These are phyloP conservation scores for Cyberlindnera galapagoensis DNA, from an alignment of 805 yeast genomes.

Conservation along the genomic window DNA sequence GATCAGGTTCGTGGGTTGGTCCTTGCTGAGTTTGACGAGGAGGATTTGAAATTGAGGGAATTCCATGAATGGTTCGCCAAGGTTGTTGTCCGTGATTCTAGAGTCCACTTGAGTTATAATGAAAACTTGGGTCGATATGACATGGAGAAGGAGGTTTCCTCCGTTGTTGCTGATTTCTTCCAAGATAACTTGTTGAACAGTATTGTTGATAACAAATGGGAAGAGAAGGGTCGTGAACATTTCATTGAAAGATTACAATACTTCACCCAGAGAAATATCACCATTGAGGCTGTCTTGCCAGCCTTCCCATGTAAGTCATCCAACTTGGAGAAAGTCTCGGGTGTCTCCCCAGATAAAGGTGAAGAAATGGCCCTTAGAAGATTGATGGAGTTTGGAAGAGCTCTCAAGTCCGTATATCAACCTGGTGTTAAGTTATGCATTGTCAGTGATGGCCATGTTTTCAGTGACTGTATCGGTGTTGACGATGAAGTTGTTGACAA, in stretches of 20 bases:
- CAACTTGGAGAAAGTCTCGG: slow-evolving; percentile 45
- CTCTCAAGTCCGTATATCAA: slow-evolving; percentile 35
- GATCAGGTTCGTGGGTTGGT: slow-evolving; percentile 33
- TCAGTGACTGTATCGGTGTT: slow-evolving; percentile 58
- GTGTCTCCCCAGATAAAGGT: slow-evolving; percentile 48
- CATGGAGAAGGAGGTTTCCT: slow-evolving; percentile 20
- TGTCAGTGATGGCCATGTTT: slow-evolving; percentile 61
- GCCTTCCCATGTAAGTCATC: slow-evolving; percentile 64
- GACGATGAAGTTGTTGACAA: slow-evolving; percentile 47
- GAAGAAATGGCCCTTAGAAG: slow-evolving; percentile 37
- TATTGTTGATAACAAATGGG: slow-evolving; percentile 42
- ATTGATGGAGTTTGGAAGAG: slow-evolving; percentile 27
- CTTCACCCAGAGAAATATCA: slow-evolving; percentile 41
- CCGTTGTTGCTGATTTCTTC: slow-evolving; percentile 35
- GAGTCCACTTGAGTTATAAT: slow-evolving; percentile 21
- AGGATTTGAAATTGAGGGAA: slow-evolving; percentile 12
- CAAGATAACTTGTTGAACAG: slow-evolving; percentile 42
- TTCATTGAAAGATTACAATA: slow-evolving; percentile 38
- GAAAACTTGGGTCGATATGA: slow-evolving; percentile 9
- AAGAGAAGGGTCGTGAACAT: slow-evolving; percentile 34
- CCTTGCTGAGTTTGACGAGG: slow-evolving; percentile 26
- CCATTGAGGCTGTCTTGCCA: slow-evolving; percentile 52
- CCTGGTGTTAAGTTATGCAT: slow-evolving; percentile 52
- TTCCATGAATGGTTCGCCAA: slow-evolving; percentile 32
- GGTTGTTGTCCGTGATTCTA: slow-evolving; percentile 30